Percentiles rank a stretch among this genome's conserved stretches.
Evolutionary conservation across 345 rosid species (phyloP).

Genomic region (Aurinia saxatilis): DNA sequence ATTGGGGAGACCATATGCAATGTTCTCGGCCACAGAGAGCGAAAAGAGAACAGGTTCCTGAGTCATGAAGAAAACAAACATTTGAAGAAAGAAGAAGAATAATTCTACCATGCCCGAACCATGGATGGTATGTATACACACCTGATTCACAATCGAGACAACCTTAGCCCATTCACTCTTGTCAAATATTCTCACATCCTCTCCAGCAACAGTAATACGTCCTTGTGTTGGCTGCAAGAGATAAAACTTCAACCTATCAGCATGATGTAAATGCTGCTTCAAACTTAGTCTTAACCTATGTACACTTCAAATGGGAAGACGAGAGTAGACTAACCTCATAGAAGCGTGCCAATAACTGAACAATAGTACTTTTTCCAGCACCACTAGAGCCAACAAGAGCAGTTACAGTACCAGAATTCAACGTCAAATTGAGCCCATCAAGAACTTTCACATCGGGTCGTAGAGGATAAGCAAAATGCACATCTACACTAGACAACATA

Average conservation of each 20-base stretch:
- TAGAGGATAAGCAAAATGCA: conserved; percentile 82
- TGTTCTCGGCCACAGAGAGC: conserved; percentile 86
- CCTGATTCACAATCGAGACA: conserved; percentile 95
- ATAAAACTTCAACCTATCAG: conserved; percentile 14
- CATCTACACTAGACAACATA: conserved; percentile 46
- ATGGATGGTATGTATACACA: conserved; percentile 22
- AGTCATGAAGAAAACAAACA: conserved; percentile 5
- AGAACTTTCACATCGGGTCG: conserved; percentile 76
- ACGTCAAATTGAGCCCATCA: conserved; percentile 57
- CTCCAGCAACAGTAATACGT: conserved; percentile 75
- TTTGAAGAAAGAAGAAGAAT: background rate
- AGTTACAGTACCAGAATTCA: conserved; percentile 76
- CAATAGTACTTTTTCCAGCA: conserved; percentile 94
- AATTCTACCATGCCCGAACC: background rate
- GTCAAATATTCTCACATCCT: conserved; percentile 87
- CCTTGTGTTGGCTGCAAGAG: conserved; percentile 77
- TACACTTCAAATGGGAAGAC: background rate
- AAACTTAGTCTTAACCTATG: background rate
- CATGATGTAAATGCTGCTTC: background rate
- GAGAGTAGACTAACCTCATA: conserved; percentile 53
- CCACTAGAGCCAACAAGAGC: conserved; percentile 97
- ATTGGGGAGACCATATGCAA: conserved; percentile 97
- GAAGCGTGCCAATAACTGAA: conserved; percentile 89
- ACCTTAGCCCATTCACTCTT: conserved; percentile 88
- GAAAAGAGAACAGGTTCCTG: conserved; percentile 97